Base-by-base conservation (phyloP, 495 filamentous ascomycete species). In the Xylaria intraflava region DNA sequence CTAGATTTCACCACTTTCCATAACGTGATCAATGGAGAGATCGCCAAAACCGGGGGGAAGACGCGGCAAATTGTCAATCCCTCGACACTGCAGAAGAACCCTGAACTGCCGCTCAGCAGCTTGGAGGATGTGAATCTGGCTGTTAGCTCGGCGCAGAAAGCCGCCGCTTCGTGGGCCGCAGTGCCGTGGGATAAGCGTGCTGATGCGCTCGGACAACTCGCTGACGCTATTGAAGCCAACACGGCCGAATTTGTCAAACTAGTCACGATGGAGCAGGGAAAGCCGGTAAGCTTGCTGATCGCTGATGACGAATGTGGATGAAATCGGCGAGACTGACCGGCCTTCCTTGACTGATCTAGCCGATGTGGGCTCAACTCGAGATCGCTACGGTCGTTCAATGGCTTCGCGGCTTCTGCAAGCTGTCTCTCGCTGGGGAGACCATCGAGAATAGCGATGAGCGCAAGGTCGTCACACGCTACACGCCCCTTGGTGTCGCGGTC, bases 211-310 rank as follows among this genome's bases (percentile, higher is more conserved):
- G 17, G 51, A 24, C 72, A 72, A 47, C 81, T 73, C 46, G 71
- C 69, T 6, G 72, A 78, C 46, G 67, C 71, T 6, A 65, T 78
- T 27, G 62, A 69, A 7, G 60, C 57, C 6, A 67, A 80, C 55
- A 50, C 55, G 6, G 70, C 75, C 1, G 69, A 70, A 2, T 70
- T 83, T 41, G 72, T 69, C n/a, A 61, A 68, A 7, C 65, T 81
- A 5, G 60, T 84, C 7, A 75, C 69, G 20, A 71, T 72, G 57
- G 79, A 84, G 55, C 72, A 76, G 23, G 81, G 81, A 49, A 83
- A 84, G 58, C 78, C 81, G 14, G 55, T 52, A 2, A 42, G 51
- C 48, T 14, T 17, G 5, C 42, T 11, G 6, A 11, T 26, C 16
- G 16, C 27, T 29, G 14, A 45, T 45, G 27, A 29, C 4, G 27